phyloP scores from a whole-genome alignment of 495 filamentous ascomycete species.

The Xylaria cubensis region DNA sequence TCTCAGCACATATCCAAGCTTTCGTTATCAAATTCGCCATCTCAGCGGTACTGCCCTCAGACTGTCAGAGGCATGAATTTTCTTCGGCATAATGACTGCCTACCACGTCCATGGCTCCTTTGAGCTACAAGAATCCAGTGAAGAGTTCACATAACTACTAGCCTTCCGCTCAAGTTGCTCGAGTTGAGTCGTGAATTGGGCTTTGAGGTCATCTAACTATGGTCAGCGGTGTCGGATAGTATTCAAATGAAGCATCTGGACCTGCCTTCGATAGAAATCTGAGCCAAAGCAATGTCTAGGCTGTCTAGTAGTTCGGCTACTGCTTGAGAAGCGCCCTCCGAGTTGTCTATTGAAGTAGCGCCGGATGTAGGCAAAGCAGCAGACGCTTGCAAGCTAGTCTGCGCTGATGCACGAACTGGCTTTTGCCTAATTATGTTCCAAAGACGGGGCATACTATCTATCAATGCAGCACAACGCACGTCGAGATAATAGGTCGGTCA shows the following conservation, averaged over 20 bases:
- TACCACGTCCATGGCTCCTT: constrained; percentile 6
- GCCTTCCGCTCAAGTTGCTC: background rate
- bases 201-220: background rate
- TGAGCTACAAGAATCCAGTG: background rate
- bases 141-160: background rate
- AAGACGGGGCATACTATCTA: constrained; percentile 1
- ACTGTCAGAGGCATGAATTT: background rate
- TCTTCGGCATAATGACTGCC: background rate
- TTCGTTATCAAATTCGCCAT: background rate
- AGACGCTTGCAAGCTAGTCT: background rate
- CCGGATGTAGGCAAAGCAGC: background rate
- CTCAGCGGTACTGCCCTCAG: background rate
- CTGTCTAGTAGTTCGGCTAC: background rate
- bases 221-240: background rate
- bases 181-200: background rate
- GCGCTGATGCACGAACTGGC: constrained; percentile 4
- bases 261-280: background rate
- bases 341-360: background rate
- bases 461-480: background rate
- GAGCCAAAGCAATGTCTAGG: constrained; percentile 1
- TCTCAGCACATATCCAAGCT: background rate
- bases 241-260: background rate
- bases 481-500: background rate
- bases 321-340: background rate
- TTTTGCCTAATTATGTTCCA: constrained; percentile 1